Evolutionary conservation across 106 monocot genomes (phyloP).

Genomic region (Dendrobium chrysotoxum): DNA sequence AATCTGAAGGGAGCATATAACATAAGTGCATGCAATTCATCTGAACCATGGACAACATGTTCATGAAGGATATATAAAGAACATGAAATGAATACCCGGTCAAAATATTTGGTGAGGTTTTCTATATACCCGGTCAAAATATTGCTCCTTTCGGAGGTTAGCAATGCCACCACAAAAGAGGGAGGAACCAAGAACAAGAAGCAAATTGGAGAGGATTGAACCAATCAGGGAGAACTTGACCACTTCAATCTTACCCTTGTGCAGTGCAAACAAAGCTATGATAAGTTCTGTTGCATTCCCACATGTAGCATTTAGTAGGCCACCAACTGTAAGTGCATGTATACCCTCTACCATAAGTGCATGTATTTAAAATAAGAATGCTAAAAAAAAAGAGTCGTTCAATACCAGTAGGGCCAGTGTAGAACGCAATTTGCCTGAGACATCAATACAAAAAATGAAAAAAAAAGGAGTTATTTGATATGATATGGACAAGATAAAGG

Average conservation of each 20-base stretch:
- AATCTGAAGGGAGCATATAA: too few relatives aligned
- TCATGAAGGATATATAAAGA: too few relatives aligned
- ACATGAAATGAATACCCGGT: too few relatives aligned
- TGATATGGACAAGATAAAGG: too few relatives aligned
- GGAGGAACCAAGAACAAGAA: conserved; percentile 74
- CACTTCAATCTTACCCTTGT: conserved; percentile 37
- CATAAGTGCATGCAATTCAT: too few relatives aligned
- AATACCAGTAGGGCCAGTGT: conserved; percentile 72
- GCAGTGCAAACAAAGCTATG: conserved; percentile 53
- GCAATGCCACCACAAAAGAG: conserved; percentile 56
- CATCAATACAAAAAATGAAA: background rate
- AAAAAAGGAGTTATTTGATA: too few relatives aligned
- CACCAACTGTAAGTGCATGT: conserved; percentile 42
- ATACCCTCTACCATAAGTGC: background rate
- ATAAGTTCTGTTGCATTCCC: conserved; percentile 59
- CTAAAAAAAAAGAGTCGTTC: too few relatives aligned
- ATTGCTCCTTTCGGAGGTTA: conserved; percentile 43
- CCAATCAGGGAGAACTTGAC: conserved; percentile 68
- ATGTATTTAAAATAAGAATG: background rate
- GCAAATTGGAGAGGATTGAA: conserved; percentile 67
- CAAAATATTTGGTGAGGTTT: too few relatives aligned
- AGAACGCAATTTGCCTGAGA: conserved; percentile 70
- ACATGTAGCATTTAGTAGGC: conserved; percentile 58
- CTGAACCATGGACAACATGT: too few relatives aligned
- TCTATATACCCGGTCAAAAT: conserved; percentile 32